Conservation (phyloP, 2,329 filamentous ascomycete genomes). For the Sclerotinia subarctica region DNA sequence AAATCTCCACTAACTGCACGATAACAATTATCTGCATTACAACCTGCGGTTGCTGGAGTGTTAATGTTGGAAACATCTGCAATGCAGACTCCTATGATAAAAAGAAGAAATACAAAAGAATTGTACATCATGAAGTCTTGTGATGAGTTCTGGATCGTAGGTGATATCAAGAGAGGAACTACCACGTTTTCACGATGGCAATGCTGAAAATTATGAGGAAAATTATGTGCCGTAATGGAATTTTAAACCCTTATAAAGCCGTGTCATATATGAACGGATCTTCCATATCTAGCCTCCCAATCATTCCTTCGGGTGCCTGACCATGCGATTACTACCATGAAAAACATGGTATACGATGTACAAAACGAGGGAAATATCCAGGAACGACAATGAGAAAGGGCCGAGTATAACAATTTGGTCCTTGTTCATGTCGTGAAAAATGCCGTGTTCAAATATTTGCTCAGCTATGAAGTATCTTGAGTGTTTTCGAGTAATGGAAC, state of each 20-base stretch:
- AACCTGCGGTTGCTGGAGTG: neutral
- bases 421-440: conserved; percentile 19
- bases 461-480: neutral
- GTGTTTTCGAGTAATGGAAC: neutral
- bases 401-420: neutral
- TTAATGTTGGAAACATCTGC: neutral
- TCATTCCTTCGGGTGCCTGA: conserved; percentile 1
- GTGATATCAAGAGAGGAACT: neutral
- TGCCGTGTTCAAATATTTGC: conserved; percentile 16
- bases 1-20: conserved; percentile 19
- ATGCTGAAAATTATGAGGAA: neutral
- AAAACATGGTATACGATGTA: conserved; percentile 18
- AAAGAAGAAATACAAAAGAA: neutral
- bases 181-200: neutral
- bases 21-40: conserved; percentile 20
- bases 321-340: conserved; percentile 10
- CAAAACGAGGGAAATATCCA: conserved; percentile 10
- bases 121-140: neutral
- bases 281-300: conserved; percentile 10
- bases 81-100: neutral
- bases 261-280: neutral
- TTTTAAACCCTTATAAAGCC: neutral
- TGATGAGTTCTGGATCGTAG: neutral
- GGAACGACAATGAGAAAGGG: conserved; percentile 5
- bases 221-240: neutral